Conservation (phyloP, 495 filamentous ascomycete genomes). For the Bombardia bombarda region DNA sequence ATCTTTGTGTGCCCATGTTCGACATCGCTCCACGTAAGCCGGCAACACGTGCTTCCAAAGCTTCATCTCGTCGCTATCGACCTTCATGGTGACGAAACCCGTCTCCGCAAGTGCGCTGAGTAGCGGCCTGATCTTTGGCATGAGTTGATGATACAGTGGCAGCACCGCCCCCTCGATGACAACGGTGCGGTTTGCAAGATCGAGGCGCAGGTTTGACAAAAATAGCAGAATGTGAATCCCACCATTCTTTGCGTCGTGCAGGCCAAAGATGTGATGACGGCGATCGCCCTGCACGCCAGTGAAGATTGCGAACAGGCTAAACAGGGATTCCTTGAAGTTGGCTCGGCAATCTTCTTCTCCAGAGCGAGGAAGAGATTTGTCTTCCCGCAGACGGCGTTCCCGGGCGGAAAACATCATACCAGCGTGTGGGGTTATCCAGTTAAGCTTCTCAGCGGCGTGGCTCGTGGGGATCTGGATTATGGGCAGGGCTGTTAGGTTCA, state of each 20-base stretch:
- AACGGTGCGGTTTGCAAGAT: conserved; percentile 31
- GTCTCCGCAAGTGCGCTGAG: not conserved
- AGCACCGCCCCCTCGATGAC: conserved; percentile 42
- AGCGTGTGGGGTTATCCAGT: conserved; percentile 29
- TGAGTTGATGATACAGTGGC: conserved; percentile 27
- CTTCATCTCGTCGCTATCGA: not conserved
- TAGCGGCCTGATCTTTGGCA: not conserved
- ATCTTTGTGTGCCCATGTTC: not conserved
- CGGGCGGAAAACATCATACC: conserved; percentile 30
- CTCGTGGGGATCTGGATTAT: conserved; percentile 34
- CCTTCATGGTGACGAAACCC: not conserved
- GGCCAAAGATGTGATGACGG: conserved; percentile 27
- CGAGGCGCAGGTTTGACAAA: conserved; percentile 30
- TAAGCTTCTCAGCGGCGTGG: conserved; percentile 20
- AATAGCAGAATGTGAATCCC: conserved; percentile 35
- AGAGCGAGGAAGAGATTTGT: conserved; percentile 1
- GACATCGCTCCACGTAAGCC: not conserved
- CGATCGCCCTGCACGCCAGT: conserved; percentile 31
- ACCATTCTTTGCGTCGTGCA: conserved; percentile 20
- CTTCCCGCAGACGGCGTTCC: conserved; percentile 29
- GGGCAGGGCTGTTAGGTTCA: too few relatives aligned
- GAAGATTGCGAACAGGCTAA: conserved; percentile 35
- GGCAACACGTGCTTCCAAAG: not conserved
- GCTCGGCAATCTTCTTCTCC: conserved; percentile 17
- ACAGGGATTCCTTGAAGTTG: conserved; percentile 42